A percentile compares a stretch with the other conserved stretches of the same genome.
Evolutionary conservation across 1,139 yeast genomes (phyloP).

Genomic region (Suhomyces choctaworum): DNA sequence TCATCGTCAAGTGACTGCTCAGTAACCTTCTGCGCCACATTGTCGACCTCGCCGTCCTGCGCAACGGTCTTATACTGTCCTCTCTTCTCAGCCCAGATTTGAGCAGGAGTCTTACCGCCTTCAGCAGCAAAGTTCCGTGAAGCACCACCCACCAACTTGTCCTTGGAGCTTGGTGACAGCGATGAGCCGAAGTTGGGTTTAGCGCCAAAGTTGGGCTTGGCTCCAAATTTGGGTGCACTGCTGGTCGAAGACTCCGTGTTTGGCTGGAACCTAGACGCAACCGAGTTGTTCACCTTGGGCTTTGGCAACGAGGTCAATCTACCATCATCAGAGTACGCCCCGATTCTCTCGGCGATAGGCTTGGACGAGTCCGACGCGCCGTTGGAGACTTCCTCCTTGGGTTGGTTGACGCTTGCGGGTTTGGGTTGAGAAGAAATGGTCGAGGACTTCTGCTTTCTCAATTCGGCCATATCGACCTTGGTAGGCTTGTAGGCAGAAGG

Average conservation of each 20-base stretch:
- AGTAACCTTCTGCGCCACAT: constrained; percentile 12
- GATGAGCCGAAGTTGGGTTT: constrained; percentile 45
- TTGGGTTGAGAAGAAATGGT: constrained; percentile 47
- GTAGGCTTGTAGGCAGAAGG: constrained; percentile 75
- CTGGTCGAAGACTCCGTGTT: constrained; percentile 11
- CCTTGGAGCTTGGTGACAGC: constrained; percentile 27
- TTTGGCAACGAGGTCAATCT: constrained; percentile 65
- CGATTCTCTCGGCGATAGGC: constrained; percentile 47
- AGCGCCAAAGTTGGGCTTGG: constrained; percentile 59
- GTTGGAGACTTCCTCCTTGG: constrained; percentile 27
- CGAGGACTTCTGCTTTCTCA: constrained; percentile 49
- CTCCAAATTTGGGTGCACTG: constrained; percentile 48
- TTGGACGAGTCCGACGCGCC: constrained; percentile 13
- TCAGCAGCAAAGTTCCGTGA: constrained; percentile 69
- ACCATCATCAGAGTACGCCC: constrained; percentile 43
- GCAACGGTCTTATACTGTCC: constrained; percentile 57
- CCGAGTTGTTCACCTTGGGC: constrained; percentile 56
- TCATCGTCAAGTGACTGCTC: constrained; percentile 23
- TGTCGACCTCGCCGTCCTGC: constrained; percentile 19
- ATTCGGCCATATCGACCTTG: constrained; percentile 44
- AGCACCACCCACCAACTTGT: constrained; percentile 61
- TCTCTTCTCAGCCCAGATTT: constrained; percentile 91
- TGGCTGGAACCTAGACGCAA: constrained; percentile 49
- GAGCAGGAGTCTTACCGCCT: constrained; percentile 91
- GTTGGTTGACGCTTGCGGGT: constrained; percentile 21